Conservation (phyloP, 139 green algal species). For the Klebsormidium nitens region DNA sequence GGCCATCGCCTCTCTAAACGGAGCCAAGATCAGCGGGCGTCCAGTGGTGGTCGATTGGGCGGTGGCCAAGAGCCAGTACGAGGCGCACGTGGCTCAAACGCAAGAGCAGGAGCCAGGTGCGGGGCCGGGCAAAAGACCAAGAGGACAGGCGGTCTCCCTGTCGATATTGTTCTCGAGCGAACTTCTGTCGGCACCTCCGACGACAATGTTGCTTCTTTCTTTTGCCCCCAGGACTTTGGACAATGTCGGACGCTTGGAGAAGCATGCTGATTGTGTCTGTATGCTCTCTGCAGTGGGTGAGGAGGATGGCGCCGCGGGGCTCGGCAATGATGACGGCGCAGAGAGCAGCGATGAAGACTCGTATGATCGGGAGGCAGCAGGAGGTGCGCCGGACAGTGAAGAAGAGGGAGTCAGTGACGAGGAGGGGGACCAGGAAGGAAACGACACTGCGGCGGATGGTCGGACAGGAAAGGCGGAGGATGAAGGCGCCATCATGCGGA, state of each 20-base stretch:
- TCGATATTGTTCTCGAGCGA: too few species aligned
- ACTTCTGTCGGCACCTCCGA: too few species aligned
- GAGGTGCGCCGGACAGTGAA: constrained; percentile 2
- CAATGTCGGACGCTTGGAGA: not conserved
- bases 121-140: too few species aligned
- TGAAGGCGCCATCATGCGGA: not conserved
- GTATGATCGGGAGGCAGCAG: constrained; percentile 1
- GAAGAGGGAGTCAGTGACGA: constrained; percentile 18
- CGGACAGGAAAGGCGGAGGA: constrained; percentile 4
- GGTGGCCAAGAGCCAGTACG: constrained; percentile 60
- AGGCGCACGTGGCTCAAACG: not conserved
- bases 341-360: not conserved
- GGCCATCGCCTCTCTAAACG: constrained; percentile 54
- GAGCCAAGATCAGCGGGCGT: constrained; percentile 55
- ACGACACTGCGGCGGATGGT: constrained; percentile 19
- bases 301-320: not conserved
- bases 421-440: not conserved
- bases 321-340: not conserved
- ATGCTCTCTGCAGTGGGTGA: not conserved
- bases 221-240: not conserved
- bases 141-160: too few species aligned
- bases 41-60: constrained; percentile 86
- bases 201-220: too few species aligned
- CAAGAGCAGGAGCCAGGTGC: not conserved
- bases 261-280: not conserved